Base-by-base conservation (phyloP, 73 alveolate species). In the Paraurostyla sp. region DNA sequence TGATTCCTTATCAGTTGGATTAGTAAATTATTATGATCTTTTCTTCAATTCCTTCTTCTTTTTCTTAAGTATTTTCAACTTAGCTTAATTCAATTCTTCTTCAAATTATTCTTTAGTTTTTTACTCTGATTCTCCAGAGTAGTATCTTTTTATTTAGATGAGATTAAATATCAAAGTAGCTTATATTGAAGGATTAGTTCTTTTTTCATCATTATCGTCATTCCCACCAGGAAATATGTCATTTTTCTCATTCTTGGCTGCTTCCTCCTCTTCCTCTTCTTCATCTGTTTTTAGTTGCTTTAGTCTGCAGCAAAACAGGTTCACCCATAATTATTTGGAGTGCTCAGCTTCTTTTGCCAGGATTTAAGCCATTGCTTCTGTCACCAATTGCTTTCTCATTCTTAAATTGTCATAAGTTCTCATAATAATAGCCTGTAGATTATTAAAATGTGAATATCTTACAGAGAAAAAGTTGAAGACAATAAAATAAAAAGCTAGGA, bases 371-470 rank as follows among this genome's bases (percentile, higher is more conserved):
- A 63, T 85, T 1, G 96, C 97, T 56, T 90, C 94, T 22, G 92
- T 92, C 3, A 85, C 92, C 0, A 82, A 43, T 35, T 90, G 90
- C 20, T 71, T 78, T 73, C 62, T 73, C 46, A 78, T 60, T 65
- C 95, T 54, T 15, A 93, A 56, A 13, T 50, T 68, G 56, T 83
- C 92, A 57, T 93, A 93, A 50, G 92, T 71, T 30, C 88, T 80
- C 85, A 93, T 85, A 7, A 93, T 90, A 42, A 93, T 93, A 25
- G 97, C 95, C 85, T 90, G 42, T 59, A 93, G 63, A 78, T 76
- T 90, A 51, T 80, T 75, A 16, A 59, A 69, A 38, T 59, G 0
- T 25, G 46, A 86, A 68, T 63, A 91, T 45, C 38, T 48, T 45
- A 56, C 83, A 0, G 92, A 23, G 73, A 71, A 85, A 30, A 71